Evolutionary conservation across 176 grass and related monocot genomes (phyloP).

Genomic region (Luzula sylvatica): DNA sequence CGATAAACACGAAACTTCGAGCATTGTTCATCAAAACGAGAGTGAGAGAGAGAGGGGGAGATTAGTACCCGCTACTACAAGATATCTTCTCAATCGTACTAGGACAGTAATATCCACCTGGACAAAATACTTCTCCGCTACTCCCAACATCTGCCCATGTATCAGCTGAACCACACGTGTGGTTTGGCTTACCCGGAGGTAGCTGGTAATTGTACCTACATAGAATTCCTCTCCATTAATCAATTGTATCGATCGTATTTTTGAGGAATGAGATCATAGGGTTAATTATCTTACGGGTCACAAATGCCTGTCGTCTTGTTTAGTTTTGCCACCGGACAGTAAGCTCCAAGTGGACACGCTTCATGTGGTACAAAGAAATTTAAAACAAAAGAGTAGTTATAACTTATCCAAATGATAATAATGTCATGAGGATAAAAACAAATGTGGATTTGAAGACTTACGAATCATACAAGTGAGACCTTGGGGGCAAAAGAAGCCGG

Average conservation of each 20-base stretch:
- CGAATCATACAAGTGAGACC: constrained; percentile 96
- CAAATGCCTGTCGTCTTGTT: constrained; percentile 75
- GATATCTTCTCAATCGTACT: constrained; percentile 61
- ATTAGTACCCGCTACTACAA: constrained; percentile 95
- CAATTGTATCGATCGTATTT: too few relatives aligned
- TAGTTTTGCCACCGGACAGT: constrained; percentile 56
- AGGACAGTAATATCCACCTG: constrained; percentile 77
- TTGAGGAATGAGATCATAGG: too few relatives aligned
- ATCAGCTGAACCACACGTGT: constrained; percentile 71
- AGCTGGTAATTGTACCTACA: constrained; percentile 73
- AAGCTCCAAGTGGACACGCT: constrained; percentile 90
- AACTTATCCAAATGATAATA: not conserved
- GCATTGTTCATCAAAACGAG: not conserved
- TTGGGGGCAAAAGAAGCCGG: constrained; percentile 81
- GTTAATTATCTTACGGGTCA: constrained; percentile 63
- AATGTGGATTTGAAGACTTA: too few relatives aligned
- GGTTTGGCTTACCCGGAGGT: constrained; percentile 61
- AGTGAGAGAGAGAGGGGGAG: constrained; percentile 31
- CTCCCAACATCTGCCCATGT: constrained; percentile 64
- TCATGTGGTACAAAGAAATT: constrained; percentile 18
- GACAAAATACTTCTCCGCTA: constrained; percentile 66
- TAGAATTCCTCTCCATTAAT: not conserved
- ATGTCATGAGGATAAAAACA: not conserved
- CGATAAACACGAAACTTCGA: not conserved
- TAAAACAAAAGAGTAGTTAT: not conserved